phyloP scores from a whole-genome alignment of 1,284 basidiomycete species.

The Marasmius oreades region DNA sequence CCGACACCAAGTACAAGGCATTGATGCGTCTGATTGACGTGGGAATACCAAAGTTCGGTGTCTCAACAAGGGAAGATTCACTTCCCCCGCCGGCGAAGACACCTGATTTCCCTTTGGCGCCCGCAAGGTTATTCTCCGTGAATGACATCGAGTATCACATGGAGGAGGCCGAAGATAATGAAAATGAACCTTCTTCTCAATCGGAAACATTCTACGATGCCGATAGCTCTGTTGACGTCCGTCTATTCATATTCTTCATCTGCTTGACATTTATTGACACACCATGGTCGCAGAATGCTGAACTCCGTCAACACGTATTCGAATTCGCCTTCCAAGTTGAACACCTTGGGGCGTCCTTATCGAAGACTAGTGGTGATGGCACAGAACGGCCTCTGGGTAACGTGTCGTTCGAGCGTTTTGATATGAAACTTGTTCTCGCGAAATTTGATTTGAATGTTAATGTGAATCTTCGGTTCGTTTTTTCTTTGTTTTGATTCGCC shows the following conservation, averaged over 20 bases:
- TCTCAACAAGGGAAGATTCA: conserved; percentile 33
- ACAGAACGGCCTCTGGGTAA: conserved; percentile 76
- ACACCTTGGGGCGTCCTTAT: conserved; percentile 81
- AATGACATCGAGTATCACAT: conserved; percentile 64
- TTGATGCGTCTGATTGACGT: conserved; percentile 94
- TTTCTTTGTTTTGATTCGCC: background rate
- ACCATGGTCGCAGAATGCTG: conserved; percentile 34
- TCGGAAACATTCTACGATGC: conserved; percentile 66
- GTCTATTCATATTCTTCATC: conserved; percentile 21
- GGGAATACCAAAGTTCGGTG: conserved; percentile 82
- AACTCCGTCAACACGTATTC: conserved; percentile 81
- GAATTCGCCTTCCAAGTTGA: conserved; percentile 92
- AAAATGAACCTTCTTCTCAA: conserved; percentile 34
- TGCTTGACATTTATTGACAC: background rate
- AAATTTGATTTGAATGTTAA: conserved; percentile 90
- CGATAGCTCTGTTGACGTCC: conserved; percentile 61
- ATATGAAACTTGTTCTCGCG: conserved; percentile 68
- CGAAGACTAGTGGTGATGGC: conserved; percentile 60
- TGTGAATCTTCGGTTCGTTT: conserved; percentile 67
- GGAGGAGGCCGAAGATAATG: conserved; percentile 59
- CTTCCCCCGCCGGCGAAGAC: conserved; percentile 22
- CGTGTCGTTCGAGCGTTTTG: conserved; percentile 80
- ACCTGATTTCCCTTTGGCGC: conserved; percentile 44
- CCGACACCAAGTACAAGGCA: conserved; percentile 94
- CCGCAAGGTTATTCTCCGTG: conserved; percentile 48